Percentiles rank a stretch among this genome's conserved stretches.
Conservation (phyloP, 495 filamentous ascomycete genomes). For the Penicillium samsonianum region DNA sequence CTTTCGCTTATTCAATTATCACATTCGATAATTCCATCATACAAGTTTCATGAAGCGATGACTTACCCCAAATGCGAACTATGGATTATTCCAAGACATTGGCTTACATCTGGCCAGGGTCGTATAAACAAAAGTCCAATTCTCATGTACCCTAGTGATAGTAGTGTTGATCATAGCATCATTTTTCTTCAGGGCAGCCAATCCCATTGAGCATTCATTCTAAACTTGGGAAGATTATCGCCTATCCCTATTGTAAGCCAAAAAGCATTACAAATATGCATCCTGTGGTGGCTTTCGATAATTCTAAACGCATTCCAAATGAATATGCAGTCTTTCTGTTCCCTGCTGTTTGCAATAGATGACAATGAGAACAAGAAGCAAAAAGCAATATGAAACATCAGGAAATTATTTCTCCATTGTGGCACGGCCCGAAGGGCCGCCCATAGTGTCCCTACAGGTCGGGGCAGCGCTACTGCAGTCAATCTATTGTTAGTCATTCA, state of each 20-base stretch:
- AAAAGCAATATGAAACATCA: slow-evolving; percentile 28
- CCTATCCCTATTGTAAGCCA: background rate
- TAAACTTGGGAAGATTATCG: background rate
- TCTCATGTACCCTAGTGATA: slow-evolving; percentile 4
- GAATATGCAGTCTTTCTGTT: slow-evolving; percentile 4
- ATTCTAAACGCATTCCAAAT: slow-evolving; percentile 5
- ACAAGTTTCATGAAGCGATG: slow-evolving; percentile 12
- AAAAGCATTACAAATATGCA: slow-evolving; percentile 6
- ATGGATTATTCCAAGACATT: background rate
- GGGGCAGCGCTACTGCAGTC: slow-evolving; percentile 19
- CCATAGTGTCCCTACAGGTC: slow-evolving; percentile 12
- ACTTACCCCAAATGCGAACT: background rate
- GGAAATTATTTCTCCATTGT: slow-evolving; percentile 21
- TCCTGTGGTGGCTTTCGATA: slow-evolving; percentile 14
- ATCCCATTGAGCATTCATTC: background rate
- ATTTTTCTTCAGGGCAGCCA: slow-evolving; percentile 1
- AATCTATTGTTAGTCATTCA: background rate
- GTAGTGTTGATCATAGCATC: slow-evolving; percentile 10
- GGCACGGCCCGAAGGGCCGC: slow-evolving; percentile 26
- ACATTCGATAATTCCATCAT: background rate
- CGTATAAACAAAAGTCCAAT: slow-evolving; percentile 1
- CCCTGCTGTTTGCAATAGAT: background rate
- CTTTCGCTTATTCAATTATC: background rate
- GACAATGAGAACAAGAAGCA: background rate
- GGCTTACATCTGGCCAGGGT: background rate